Base-by-base conservation (phyloP, 331 rosid species). In the Malus hybrid region DNA sequence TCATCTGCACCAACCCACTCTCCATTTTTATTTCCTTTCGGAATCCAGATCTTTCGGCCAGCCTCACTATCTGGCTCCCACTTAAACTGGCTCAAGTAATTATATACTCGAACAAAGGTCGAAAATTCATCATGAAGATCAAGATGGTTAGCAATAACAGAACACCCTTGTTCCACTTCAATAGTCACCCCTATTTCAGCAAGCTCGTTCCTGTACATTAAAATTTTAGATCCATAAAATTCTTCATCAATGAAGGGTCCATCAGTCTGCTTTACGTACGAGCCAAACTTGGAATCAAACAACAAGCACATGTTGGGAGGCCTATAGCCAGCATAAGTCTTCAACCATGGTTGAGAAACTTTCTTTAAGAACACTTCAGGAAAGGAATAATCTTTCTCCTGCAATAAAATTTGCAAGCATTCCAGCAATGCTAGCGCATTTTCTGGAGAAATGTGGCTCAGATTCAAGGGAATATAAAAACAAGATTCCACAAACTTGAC, bases 221-320 rank as follows among this genome's bases (percentile, higher is more conserved):
- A 33, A 50, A 89, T 84, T 44, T 81, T 63, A 24, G 79, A 39
- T 12, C 86, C 85, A 78, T 84, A 86, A 65, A 79, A 77, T 0
- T 11, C 55, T 52, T 84, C 85, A 73, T 89, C 89, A 53, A 89
- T 67, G 72, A 89, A 89, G 33, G 90, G 96, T 13, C 89, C 96
- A 64, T 88, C 89, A 36, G 65, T 86, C 36, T 62, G 80, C 76
- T 70, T 66, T 73, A 90, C 61, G 69, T 69, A 32, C 26, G 10
- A 50, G 6, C 22, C 72, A 89, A 87, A 84, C 68, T 44, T 44
- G 52, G 79, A 78, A 81, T 68, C 71, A 74, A 82, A 88, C 74
- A 88, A 69, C 64, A 82, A 73, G 67, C 89, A 81, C 64, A 83
- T 48, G 15, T 68, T 24, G 5, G 96, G 96, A 67, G 87, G 15